These are phyloP conservation scores for Nephelium lappaceum DNA, from an alignment of 345 rosid genomes.

Conservation along the genomic window DNA sequence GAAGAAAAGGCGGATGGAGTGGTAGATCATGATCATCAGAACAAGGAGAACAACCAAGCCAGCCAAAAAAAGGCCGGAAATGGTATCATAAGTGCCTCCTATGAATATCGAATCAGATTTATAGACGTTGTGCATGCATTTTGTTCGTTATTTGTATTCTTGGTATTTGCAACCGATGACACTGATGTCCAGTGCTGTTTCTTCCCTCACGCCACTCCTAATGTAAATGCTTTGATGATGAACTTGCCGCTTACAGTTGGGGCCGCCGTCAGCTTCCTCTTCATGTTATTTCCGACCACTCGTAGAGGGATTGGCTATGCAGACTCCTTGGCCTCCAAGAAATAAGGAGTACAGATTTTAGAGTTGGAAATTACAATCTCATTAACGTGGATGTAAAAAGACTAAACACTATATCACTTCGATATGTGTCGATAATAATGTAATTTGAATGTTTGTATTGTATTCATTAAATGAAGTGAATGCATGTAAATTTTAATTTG, in stretches of 20 bases:
- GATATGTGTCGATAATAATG: no score
- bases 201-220: conserved; percentile 25
- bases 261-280: conserved; percentile 37
- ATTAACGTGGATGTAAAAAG: no score
- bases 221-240: conserved; percentile 23
- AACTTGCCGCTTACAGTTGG: conserved; percentile 45
- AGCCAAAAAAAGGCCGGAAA: no score
- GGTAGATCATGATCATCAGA: neutral
- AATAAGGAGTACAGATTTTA: no score
- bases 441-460: no score
- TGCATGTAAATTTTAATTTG: no score
- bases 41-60: no score
- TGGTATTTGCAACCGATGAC: conserved; percentile 50
- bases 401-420: no score
- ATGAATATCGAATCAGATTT: conserved; percentile 8
- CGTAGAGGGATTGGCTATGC: conserved; percentile 58
- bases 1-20: neutral
- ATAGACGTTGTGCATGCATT: conserved; percentile 59
- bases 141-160: conserved; percentile 46
- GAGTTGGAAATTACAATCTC: no score
- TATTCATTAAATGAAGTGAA: no score
- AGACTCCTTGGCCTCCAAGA: neutral
- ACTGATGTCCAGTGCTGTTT: conserved; percentile 48
- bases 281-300: conserved; percentile 55
- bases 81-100: no score